Base-by-base conservation (phyloP, 257 asterid species). In the Ilex aquifolium region DNA sequence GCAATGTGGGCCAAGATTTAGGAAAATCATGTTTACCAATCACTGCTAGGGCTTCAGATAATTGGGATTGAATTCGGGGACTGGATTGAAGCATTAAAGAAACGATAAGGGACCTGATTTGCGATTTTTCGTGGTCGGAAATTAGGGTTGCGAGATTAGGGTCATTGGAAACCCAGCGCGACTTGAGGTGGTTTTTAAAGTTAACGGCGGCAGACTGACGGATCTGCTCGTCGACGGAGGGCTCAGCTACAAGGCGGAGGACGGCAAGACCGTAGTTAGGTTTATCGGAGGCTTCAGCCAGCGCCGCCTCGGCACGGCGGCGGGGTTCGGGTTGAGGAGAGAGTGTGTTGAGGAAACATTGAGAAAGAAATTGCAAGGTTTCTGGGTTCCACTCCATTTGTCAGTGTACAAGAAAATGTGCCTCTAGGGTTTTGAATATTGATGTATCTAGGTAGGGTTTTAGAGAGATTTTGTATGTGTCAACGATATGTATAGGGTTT, bases 321-420 rank as follows among this genome's bases (percentile, higher is more conserved):
- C 97, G 95, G 42, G 92, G 96, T 44, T 81, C 88, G 0, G 90
- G 87, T 48, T 70, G 80, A 0, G 88, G 95, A n/a, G 96, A 85
- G 16, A 90, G 82, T 0, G 97, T 84, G 74, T 84, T 82, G 59
- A 83, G 78, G 79, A 90, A 93, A 66, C 95, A 93, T 56, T 89
- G 88, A 1, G 97, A 89, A 5, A 89, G 87, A 64, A 83, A 72
- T 48, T 85, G 77, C 4, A 81, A 83, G 72, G 96, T 82, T 79
- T 85, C 91, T 0, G 87, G 69, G 66, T 80, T 85, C 95, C 94
- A 82, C 76, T 87, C 97, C 99, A 87, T 88, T 27, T 59, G 9
- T 46, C 48, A 7, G 48, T 46, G 6, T 14, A 46, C 42, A 21
- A 21, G 27, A 21, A 21, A 21, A 21, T 0, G 27, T 21, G 27